Evolutionary conservation across 2,329 filamentous ascomycete species (phyloP).

Genomic region (Laburnicola sp.): DNA sequence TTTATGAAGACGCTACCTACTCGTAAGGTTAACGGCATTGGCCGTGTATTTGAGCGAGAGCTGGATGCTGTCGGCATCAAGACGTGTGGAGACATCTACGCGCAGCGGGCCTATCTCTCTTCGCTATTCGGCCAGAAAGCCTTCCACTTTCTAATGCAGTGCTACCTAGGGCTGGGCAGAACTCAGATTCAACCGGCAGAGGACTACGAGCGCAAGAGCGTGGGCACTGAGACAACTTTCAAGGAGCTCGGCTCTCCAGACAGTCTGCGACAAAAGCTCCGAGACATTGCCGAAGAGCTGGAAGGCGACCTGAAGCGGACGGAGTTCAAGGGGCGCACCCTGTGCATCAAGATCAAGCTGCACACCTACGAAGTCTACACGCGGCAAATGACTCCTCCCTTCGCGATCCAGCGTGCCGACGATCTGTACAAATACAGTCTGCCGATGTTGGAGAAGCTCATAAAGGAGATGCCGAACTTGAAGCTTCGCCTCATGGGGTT

Average conservation of each 20-base stretch:
- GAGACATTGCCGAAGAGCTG: slow-evolving; percentile 79
- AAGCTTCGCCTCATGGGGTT: slow-evolving; percentile 85
- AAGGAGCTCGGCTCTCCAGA: slow-evolving; percentile 71
- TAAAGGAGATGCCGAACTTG: slow-evolving; percentile 79
- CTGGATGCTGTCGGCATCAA: slow-evolving; percentile 84
- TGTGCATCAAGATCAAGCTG: slow-evolving; percentile 90
- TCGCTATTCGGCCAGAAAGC: slow-evolving; percentile 90
- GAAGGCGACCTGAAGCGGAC: slow-evolving; percentile 81
- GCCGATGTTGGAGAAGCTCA: slow-evolving; percentile 80
- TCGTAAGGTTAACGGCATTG: slow-evolving; percentile 93
- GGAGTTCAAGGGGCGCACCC: slow-evolving; percentile 83
- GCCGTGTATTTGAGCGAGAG: slow-evolving; percentile 88
- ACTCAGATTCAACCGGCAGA: slow-evolving; percentile 85
- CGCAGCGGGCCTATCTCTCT: slow-evolving; percentile 70
- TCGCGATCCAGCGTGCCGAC: slow-evolving; percentile 71
- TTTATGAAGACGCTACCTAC: slow-evolving; percentile 86
- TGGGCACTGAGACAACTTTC: slow-evolving; percentile 93
- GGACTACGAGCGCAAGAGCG: slow-evolving; percentile 87
- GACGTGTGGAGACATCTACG: slow-evolving; percentile 85
- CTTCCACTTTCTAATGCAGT: slow-evolving; percentile 80
- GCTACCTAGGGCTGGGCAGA: slow-evolving; percentile 82
- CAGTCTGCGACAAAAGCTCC: slow-evolving; percentile 74
- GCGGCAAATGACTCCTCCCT: slow-evolving; percentile 74
- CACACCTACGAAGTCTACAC: slow-evolving; percentile 93
- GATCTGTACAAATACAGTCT: slow-evolving; percentile 82